Evolutionary conservation across 2,329 filamentous ascomycete genomes (phyloP).

Genomic region (Sporothrix brunneoviolacea): DNA sequence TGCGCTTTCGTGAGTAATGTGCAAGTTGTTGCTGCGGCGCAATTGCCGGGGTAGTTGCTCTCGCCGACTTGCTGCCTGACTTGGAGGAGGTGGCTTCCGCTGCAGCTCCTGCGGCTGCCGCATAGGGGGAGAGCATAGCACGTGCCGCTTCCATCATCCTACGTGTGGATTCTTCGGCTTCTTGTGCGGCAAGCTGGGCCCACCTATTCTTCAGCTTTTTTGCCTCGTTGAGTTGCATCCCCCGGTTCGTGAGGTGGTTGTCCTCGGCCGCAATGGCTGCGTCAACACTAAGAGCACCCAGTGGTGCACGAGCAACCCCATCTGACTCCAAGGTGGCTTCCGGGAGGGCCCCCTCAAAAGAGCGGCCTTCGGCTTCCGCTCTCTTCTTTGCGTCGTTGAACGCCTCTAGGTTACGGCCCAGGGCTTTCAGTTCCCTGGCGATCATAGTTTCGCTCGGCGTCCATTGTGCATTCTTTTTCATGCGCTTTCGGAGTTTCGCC

Average conservation of each 20-base stretch:
- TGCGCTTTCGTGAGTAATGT: conserved; percentile 24
- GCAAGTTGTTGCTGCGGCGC: not conserved
- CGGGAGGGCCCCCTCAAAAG: conserved; percentile 46
- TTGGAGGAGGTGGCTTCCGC: not conserved
- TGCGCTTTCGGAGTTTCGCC: conserved; percentile 67
- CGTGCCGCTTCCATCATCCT: conserved; percentile 26
- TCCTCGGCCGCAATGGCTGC: conserved; percentile 51
- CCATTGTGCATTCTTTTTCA: conserved; percentile 91
- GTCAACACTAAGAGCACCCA: conserved; percentile 54
- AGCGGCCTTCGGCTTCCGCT: conserved; percentile 58
- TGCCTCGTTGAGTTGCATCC: conserved; percentile 72
- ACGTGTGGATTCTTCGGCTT: conserved; percentile 40
- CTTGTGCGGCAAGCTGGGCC: conserved; percentile 54
- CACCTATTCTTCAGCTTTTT: conserved; percentile 65
- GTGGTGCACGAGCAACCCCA: conserved; percentile 46
- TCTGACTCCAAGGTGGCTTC: conserved; percentile 40
- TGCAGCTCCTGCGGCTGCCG: not conserved
- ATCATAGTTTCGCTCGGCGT: conserved; percentile 82
- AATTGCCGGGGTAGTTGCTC: conserved; percentile 4
- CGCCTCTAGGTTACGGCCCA: conserved; percentile 60
- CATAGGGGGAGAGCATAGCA: conserved; percentile 23
- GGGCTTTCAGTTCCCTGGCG: conserved; percentile 63
- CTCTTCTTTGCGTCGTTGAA: conserved; percentile 56
- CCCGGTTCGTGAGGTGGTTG: conserved; percentile 60
- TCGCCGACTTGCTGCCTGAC: not conserved